Evolutionary conservation across 257 asterid species (phyloP).

Genomic region (Catharanthus roseus): DNA sequence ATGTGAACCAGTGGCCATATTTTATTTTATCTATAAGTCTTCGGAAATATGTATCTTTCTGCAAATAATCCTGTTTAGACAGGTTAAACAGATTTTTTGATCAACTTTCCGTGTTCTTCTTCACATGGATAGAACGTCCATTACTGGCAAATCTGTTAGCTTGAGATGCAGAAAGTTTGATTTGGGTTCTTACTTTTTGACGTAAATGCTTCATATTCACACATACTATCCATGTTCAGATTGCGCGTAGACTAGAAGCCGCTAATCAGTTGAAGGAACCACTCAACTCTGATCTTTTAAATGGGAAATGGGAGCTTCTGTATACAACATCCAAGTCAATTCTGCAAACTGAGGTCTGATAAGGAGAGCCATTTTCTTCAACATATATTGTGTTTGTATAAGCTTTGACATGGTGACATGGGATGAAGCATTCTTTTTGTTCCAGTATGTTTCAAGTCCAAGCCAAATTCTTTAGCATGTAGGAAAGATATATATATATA

Average conservation of each 20-base stretch:
- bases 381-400: too few species aligned
- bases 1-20: background rate
- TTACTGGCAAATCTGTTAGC: background rate
- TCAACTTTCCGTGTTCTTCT: background rate
- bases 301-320: conserved; percentile 73
- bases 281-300: conserved; percentile 44
- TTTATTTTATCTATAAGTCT: too few species aligned
- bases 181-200: background rate
- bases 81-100: background rate
- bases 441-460: background rate
- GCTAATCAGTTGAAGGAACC: conserved; percentile 52
- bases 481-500: background rate
- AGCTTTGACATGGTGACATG: background rate
- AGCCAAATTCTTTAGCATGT: background rate
- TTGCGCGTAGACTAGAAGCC: conserved; percentile 54
- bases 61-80: background rate
- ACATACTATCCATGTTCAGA: conserved; percentile 29
- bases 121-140: background rate
- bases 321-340: conserved; percentile 55
- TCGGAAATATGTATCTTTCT: too few species aligned
- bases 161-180: background rate
- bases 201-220: background rate
- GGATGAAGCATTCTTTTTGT: background rate
- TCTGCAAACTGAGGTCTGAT: conserved; percentile 39
- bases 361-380: background rate